Evolutionary conservation across 2,329 filamentous ascomycete genomes (phyloP), one percentile per base, ranked within the genome.

Genomic region (Cytospora mali): DNA sequence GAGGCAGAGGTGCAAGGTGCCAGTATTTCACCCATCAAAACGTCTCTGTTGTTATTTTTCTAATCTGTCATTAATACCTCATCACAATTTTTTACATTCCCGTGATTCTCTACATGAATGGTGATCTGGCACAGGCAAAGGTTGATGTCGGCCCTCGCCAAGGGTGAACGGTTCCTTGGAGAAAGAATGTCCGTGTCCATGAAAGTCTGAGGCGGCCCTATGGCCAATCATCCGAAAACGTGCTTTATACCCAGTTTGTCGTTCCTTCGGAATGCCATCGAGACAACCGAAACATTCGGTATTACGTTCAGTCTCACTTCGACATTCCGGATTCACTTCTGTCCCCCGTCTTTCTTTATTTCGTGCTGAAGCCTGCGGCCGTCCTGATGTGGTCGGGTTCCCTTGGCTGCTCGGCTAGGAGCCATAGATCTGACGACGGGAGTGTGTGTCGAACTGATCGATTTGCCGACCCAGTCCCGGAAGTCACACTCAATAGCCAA

Each of bases 171-270:
- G 39, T 33, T 50, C 51, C 50, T 55, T 53, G 21, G 27, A 48
- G 48, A 51, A 42, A 27, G 50, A 6, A 46, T 4, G n/a, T 29
- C 60, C 35, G 25, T 56, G 55, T 57, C 52, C 50, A 51, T 29
- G 27, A 18, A 28, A 39, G 14, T 14, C 52, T 52, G 63, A 60
- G 18, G 51, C 35, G 50, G 10, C 29, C 2, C 27, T 50, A 6
- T 60, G 52, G 21, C 63, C 63, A 65, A 65, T 65, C 63, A 62
- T 57, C 54, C 29, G 29, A 42, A 23, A 65, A 65, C 63, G 63
- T 65, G 63, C 60, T 60, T 55, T 48, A 46, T 14, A 29, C 14
- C n/a, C 25, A 11, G 61, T 14, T 28, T 49, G 51, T 25, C 49
- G 50, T 49, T 52, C 46, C 55, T 56, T 28, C 27, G 21, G 39